Evolutionary conservation across 2,329 filamentous ascomycete genomes (phyloP).

Genomic region (Daldinia eschscholtzii): DNA sequence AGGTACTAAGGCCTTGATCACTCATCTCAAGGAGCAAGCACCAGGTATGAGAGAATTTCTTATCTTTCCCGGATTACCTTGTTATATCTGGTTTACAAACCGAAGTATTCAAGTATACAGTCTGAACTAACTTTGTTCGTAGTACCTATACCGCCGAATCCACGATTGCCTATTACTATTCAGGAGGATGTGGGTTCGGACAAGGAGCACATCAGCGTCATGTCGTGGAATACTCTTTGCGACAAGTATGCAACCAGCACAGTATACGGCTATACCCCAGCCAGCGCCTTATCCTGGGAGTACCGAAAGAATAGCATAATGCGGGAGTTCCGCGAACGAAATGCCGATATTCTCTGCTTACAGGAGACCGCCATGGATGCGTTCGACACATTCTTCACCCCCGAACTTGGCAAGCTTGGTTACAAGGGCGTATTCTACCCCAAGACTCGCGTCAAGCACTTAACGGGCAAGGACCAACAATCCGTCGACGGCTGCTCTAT

Average conservation of each 20-base stretch:
- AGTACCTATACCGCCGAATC: slow-evolving; percentile 83
- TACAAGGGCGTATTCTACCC: slow-evolving; percentile 97
- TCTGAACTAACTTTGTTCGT: slow-evolving; percentile 45
- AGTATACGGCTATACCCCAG: slow-evolving; percentile 91
- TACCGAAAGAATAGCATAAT: slow-evolving; percentile 86
- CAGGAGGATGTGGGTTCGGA: slow-evolving; percentile 71
- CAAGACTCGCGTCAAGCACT: slow-evolving; percentile 89
- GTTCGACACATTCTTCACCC: slow-evolving; percentile 90
- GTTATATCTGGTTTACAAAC: background rate
- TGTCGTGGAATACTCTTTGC: slow-evolving; percentile 97
- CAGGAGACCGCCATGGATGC: slow-evolving; percentile 95
- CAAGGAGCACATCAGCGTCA: slow-evolving; percentile 81
- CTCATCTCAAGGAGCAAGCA: slow-evolving; percentile 84
- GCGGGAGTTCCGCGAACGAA: slow-evolving; percentile 80
- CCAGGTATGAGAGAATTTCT: slow-evolving; percentile 72
- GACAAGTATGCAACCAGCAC: slow-evolving; percentile 89
- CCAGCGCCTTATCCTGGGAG: slow-evolving; percentile 85
- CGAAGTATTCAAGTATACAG: background rate
- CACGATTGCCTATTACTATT: slow-evolving; percentile 83
- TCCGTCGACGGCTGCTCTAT: slow-evolving; percentile 96
- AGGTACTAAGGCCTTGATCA: slow-evolving; percentile 87
- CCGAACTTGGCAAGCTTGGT: slow-evolving; percentile 85
- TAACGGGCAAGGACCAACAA: slow-evolving; percentile 89
- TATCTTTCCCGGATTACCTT: background rate
- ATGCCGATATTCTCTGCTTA: slow-evolving; percentile 90